Percentiles rank a stretch among this genome's conserved stretches.
These are phyloP conservation scores for Davidsoniella australis DNA, from an alignment of 2,329 filamentous ascomycete genomes.

Conservation along the genomic window DNA sequence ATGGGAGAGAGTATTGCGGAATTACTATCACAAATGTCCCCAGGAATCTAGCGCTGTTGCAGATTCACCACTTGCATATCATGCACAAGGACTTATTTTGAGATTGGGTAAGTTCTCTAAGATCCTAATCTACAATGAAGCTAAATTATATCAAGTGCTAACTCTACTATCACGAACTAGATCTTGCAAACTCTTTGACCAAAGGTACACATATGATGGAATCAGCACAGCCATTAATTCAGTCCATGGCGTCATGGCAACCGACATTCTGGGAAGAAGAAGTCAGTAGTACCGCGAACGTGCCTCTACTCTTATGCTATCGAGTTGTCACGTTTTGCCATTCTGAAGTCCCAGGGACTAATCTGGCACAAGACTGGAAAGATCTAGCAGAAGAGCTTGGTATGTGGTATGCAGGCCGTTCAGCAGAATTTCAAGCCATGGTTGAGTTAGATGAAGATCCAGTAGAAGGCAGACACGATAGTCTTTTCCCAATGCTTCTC, in stretches of 20 bases:
- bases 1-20: background rate
- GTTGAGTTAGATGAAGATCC: background rate
- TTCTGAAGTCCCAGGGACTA: slow-evolving; percentile 6
- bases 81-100: too few species aligned
- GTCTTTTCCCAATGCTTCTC: slow-evolving; percentile 21
- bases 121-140: too few species aligned
- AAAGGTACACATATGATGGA: too few species aligned
- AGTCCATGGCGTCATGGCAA: too few species aligned
- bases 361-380: slow-evolving; percentile 18
- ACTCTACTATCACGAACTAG: too few species aligned
- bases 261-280: too few species aligned
- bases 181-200: too few species aligned
- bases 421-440: slow-evolving; percentile 20
- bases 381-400: slow-evolving; percentile 18
- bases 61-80: too few species aligned
- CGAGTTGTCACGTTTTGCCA: slow-evolving; percentile 21
- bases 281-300: slow-evolving; percentile 7
- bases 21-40: background rate
- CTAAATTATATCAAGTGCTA: too few species aligned
- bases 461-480: slow-evolving; percentile 17
- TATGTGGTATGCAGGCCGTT: slow-evolving; percentile 20
- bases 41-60: background rate
- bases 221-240: too few species aligned
- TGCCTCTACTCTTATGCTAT: slow-evolving; percentile 20
- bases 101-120: too few species aligned